These are phyloP conservation scores for Rhynchospora tenuis DNA, from an alignment of 176 grass and related monocot genomes.

Conservation along the genomic window DNA sequence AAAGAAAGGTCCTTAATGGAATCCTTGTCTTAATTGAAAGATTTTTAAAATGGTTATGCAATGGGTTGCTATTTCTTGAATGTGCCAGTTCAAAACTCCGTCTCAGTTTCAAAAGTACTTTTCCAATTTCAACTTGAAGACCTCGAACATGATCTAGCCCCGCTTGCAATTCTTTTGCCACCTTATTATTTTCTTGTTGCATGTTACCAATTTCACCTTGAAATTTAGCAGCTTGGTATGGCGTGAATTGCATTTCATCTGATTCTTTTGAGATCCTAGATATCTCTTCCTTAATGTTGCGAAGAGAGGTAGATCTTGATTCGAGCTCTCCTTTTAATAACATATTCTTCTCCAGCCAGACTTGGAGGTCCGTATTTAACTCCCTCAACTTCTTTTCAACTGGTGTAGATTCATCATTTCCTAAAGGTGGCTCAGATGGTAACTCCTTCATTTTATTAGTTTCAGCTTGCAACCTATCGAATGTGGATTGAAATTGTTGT, in stretches of 20 bases:
- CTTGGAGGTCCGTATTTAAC: constrained; percentile 81
- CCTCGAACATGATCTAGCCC: constrained; percentile 65
- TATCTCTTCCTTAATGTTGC: constrained; percentile 79
- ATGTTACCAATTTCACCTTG: constrained; percentile 87
- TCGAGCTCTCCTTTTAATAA: constrained; percentile 61
- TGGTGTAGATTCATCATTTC: neutral
- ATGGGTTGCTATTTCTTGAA: constrained; percentile 8
- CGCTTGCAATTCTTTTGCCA: constrained; percentile 63
- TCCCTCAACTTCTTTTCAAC: constrained; percentile 50
- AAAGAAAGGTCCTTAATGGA: constrained; percentile 73
- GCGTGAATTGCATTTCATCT: constrained; percentile 40
- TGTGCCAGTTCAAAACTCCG: constrained; percentile 16
- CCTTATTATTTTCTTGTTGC: constrained; percentile 82
- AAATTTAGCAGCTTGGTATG: constrained; percentile 81
- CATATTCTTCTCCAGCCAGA: constrained; percentile 83
- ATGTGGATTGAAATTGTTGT: constrained; percentile 55
- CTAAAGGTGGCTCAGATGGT: neutral
- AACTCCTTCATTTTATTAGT: constrained; percentile 29
- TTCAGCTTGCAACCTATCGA: constrained; percentile 29
- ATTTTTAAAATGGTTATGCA: constrained; percentile 43
- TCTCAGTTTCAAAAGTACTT: constrained; percentile 43
- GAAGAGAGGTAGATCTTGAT: constrained; percentile 49
- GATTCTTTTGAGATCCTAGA: constrained; percentile 26
- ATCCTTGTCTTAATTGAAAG: constrained; percentile 58
- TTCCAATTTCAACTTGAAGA: constrained; percentile 58